Conservation (phyloP, 495 filamentous ascomycete species). For the Aspergillus haitiensis region DNA sequence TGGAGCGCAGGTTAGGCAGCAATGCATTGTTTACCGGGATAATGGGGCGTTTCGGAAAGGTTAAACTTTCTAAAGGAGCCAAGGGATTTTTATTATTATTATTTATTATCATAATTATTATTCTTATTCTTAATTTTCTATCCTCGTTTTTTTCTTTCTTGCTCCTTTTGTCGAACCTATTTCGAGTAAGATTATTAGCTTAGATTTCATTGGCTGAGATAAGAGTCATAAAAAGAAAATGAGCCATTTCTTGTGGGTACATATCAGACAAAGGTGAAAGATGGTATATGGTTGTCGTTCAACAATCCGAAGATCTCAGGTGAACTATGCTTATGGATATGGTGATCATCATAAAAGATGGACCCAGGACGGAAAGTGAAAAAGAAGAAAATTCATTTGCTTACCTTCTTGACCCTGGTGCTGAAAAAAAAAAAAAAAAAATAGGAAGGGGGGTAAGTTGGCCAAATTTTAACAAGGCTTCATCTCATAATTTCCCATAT, state of each 20-base stretch:
- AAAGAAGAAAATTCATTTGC: constrained; percentile 5
- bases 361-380: constrained; percentile 5
- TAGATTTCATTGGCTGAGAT: background rate
- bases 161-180: constrained; percentile 3
- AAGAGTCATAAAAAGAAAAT: background rate
- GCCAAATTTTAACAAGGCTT: background rate
- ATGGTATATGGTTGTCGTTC: constrained; percentile 53
- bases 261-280: constrained; percentile 48
- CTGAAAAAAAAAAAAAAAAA: constrained; percentile 1
- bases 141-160: constrained; percentile 3
- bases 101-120: constrained; percentile 12
- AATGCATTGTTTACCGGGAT: constrained; percentile 32
- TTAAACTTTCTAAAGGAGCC: constrained; percentile 10
- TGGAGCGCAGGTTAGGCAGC: constrained; percentile 45
- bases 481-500: background rate
- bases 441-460: background rate
- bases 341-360: constrained; percentile 46
- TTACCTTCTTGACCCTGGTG: constrained; percentile 13
- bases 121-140: constrained; percentile 11
- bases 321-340: constrained; percentile 53
- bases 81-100: constrained; percentile 13
- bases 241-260: constrained; percentile 5
- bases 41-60: constrained; percentile 16
- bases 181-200: background rate
- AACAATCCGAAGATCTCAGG: constrained; percentile 50